phyloP scores from a whole-genome alignment of 495 filamentous ascomycete species.

The Penicillium daleae region DNA sequence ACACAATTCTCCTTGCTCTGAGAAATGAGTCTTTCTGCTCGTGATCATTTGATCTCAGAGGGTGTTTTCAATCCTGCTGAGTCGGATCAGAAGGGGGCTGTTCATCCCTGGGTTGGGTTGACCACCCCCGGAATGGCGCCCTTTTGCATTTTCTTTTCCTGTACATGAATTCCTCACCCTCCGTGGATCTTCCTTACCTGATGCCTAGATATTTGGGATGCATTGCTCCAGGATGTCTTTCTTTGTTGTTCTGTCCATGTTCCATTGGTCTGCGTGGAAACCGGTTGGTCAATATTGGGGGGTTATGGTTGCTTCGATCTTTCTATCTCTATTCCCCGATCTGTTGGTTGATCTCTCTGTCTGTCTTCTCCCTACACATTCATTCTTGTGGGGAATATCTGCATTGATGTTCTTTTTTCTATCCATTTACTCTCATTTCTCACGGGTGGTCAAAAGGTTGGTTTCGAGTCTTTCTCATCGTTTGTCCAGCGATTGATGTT shows the following conservation, averaged over 20 bases:
- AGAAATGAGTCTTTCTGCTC: not conserved
- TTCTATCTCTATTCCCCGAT: slow-evolving; percentile 14
- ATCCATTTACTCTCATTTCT: slow-evolving; percentile 2
- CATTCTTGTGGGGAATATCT: slow-evolving; percentile 7
- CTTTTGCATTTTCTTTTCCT: slow-evolving; percentile 23
- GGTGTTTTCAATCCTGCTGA: not conserved
- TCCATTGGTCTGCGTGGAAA: slow-evolving; percentile 11
- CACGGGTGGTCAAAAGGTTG: slow-evolving; percentile 11
- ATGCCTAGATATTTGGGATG: slow-evolving; percentile 22
- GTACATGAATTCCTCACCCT: slow-evolving; percentile 27
- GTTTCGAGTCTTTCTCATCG: not conserved
- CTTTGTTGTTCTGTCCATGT: slow-evolving; percentile 9
- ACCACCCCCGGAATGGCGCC: not conserved
- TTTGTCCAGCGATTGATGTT: slow-evolving; percentile 10
- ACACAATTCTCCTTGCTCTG: not conserved
- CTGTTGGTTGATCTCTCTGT: slow-evolving; percentile 15
- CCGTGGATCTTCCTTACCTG: slow-evolving; percentile 14
- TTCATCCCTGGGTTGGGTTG: not conserved
- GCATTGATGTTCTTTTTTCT: slow-evolving; percentile 9
- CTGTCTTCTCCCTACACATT: slow-evolving; percentile 8
- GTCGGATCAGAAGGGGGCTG: not conserved
- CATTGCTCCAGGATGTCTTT: slow-evolving; percentile 14
- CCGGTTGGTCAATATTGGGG: slow-evolving; percentile 6
- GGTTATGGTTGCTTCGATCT: slow-evolving; percentile 25
- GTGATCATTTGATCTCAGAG: not conserved